Percentiles rank a stretch among this genome's conserved stretches.
Evolutionary conservation across 345 rosid genomes (phyloP).

Genomic region (Stellera chamaejasme): DNA sequence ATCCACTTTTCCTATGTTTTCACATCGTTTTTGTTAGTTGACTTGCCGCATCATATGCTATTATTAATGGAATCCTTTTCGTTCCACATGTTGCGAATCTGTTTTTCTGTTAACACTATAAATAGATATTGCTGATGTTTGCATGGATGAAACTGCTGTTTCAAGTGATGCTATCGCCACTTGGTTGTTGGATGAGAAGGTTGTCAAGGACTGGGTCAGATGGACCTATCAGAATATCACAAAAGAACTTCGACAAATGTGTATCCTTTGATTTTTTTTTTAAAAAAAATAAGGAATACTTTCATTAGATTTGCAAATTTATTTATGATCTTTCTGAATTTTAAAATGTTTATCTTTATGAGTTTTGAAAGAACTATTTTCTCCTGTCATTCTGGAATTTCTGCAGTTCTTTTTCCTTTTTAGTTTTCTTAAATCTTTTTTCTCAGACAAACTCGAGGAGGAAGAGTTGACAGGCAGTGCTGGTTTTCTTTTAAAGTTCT

Average conservation of each 20-base stretch:
- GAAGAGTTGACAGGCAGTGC: slow-evolving; percentile 52
- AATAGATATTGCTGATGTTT: slow-evolving; percentile 86
- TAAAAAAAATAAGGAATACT: slow-evolving; percentile 13
- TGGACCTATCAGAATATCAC: slow-evolving; percentile 50
- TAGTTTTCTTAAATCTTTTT: slow-evolving; percentile 30
- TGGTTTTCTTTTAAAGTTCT: slow-evolving; percentile 52
- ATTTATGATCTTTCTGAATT: slow-evolving; percentile 6
- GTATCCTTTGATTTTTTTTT: slow-evolving; percentile 56
- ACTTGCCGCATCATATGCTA: background rate
- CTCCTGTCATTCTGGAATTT: background rate
- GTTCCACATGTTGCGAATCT: slow-evolving; percentile 8
- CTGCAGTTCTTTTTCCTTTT: background rate
- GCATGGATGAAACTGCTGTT: slow-evolving; percentile 98
- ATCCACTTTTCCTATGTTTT: slow-evolving; percentile 34
- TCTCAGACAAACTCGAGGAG: slow-evolving; percentile 52
- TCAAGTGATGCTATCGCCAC: slow-evolving; percentile 93
- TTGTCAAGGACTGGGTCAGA: slow-evolving; percentile 98
- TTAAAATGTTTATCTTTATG: slow-evolving; percentile 12
- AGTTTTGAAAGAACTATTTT: slow-evolving; percentile 9
- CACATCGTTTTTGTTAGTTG: background rate
- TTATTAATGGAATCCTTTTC: background rate
- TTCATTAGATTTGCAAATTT: background rate
- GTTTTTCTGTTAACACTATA: slow-evolving; percentile 39
- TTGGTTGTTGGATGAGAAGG: slow-evolving; percentile 98
- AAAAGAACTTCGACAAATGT: slow-evolving; percentile 55